Evolutionary conservation across 148 eudicot species (phyloP).

Genomic region (Heliamphora exappendiculata): DNA sequence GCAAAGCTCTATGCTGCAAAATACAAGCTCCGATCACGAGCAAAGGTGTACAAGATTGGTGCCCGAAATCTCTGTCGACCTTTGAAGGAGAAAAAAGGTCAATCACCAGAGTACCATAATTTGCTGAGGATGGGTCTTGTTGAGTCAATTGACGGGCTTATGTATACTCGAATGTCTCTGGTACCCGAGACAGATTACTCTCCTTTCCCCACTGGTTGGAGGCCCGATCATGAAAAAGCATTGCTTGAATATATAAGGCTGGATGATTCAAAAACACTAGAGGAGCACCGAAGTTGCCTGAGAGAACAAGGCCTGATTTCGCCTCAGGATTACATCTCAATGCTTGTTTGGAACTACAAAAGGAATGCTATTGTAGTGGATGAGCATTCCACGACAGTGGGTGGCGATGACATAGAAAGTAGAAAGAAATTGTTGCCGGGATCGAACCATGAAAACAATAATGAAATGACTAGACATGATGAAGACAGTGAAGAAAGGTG

Average conservation of each 20-base stretch:
- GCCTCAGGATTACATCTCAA: conserved; percentile 84
- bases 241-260: conserved; percentile 63
- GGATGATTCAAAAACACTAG: conserved; percentile 60
- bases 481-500: conserved; percentile 29
- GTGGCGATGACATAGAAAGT: conserved; percentile 14
- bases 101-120: conserved; percentile 84
- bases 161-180: conserved; percentile 84
- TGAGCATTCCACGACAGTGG: conserved; percentile 19
- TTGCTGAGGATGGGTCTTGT: conserved; percentile 75
- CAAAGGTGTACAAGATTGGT: conserved; percentile 90
- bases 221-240: conserved; percentile 85
- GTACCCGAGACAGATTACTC: conserved; percentile 90
- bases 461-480: conserved; percentile 24
- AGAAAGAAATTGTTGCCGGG: conserved; percentile 27
- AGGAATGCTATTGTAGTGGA: conserved; percentile 43
- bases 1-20: conserved; percentile 98
- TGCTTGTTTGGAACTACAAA: conserved; percentile 97
- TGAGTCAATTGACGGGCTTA: conserved; percentile 84
- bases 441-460: conserved; percentile 21
- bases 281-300: conserved; percentile 52
- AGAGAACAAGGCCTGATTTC: conserved; percentile 75
- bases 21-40: conserved; percentile 89
- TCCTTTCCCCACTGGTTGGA: conserved; percentile 69
- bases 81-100: conserved; percentile 83
- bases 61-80: conserved; percentile 78